phyloP scores from a whole-genome alignment of 2,329 filamentous ascomycete species.

The Amesomyces nigricolor region DNA sequence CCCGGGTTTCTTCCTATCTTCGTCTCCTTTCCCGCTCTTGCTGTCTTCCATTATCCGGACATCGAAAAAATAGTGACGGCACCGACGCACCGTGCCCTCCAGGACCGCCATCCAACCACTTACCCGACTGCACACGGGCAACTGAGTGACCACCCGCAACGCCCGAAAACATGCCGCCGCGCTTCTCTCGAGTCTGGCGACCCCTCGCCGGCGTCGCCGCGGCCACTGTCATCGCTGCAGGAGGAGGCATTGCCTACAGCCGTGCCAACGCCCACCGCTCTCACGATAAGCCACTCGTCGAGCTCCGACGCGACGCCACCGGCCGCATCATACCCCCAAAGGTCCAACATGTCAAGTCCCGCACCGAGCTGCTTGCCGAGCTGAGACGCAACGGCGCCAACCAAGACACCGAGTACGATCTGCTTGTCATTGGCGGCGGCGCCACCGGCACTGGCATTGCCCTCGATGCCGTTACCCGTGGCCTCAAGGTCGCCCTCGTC shows the following conservation, averaged over 20 bases:
- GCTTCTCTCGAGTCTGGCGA: not conserved
- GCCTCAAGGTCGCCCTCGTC: constrained; percentile 71
- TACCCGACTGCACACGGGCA: not conserved
- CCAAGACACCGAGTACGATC: constrained; percentile 57
- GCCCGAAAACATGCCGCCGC: not conserved
- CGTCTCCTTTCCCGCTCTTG: not conserved
- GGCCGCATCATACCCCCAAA: not conserved
- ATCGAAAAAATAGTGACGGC: too few species aligned
- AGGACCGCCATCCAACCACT: not conserved
- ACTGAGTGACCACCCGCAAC: not conserved
- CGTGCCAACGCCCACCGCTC: not conserved
- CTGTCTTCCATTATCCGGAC: not conserved
- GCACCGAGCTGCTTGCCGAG: constrained; percentile 58
- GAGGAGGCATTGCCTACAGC: not conserved
- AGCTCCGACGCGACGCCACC: not conserved
- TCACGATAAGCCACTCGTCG: not conserved
- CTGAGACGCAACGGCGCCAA: constrained; percentile 43
- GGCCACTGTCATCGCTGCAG: not conserved
- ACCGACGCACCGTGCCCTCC: not conserved
- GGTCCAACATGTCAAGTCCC: constrained; percentile 56
- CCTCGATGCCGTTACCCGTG: constrained; percentile 71
- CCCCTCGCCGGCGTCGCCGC: not conserved
- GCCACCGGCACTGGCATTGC: constrained; percentile 79
- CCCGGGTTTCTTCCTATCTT: too few species aligned
- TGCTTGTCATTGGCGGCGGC: constrained; percentile 72